These are phyloP conservation scores for Taphrina pruni DNA, from an alignment of 1,139 yeast genomes.

Conservation along the genomic window DNA sequence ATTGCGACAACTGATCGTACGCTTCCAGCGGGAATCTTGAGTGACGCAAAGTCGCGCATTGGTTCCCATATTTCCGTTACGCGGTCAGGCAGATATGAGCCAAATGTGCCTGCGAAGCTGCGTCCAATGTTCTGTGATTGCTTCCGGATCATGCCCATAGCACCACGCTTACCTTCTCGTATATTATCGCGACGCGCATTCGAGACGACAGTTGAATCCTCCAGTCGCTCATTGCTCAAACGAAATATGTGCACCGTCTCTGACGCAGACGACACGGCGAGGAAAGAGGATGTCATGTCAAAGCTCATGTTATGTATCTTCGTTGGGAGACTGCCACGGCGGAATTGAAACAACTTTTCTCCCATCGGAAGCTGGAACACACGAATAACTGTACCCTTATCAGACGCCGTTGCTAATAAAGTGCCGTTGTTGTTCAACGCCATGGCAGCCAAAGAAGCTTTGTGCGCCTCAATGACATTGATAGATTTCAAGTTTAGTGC, in stretches of 20 bases:
- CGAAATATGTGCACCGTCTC: conserved; percentile 92
- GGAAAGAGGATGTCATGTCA: conserved; percentile 72
- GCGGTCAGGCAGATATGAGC: conserved; percentile 81
- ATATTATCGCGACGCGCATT: conserved; percentile 8
- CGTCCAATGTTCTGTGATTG: conserved; percentile 67
- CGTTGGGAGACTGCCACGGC: conserved; percentile 90
- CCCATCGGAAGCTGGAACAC: conserved; percentile 87
- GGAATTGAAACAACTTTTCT: conserved; percentile 79
- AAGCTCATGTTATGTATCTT: conserved; percentile 82
- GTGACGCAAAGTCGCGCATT: conserved; percentile 84
- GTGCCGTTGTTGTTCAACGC: conserved; percentile 81
- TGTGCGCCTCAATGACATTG: conserved; percentile 91
- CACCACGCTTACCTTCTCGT: conserved; percentile 15
- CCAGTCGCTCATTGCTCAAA: conserved; percentile 47
- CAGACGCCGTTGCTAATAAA: conserved; percentile 89
- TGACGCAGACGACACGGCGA: conserved; percentile 86
- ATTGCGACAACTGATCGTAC: conserved; percentile 55
- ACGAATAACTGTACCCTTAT: conserved; percentile 90
- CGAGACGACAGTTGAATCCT: conserved; percentile 36
- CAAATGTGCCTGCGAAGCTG: conserved; percentile 86
- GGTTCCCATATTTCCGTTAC: conserved; percentile 89
- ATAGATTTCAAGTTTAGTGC: conserved; percentile 78
- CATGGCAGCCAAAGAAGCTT: conserved; percentile 79
- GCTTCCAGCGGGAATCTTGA: conserved; percentile 70
- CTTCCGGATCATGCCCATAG: conserved; percentile 52